Percentiles rank a stretch among this genome's conserved stretches.
Evolutionary conservation across 2,329 filamentous ascomycete genomes (phyloP).

Genomic region (Cladorrhinum sp.): DNA sequence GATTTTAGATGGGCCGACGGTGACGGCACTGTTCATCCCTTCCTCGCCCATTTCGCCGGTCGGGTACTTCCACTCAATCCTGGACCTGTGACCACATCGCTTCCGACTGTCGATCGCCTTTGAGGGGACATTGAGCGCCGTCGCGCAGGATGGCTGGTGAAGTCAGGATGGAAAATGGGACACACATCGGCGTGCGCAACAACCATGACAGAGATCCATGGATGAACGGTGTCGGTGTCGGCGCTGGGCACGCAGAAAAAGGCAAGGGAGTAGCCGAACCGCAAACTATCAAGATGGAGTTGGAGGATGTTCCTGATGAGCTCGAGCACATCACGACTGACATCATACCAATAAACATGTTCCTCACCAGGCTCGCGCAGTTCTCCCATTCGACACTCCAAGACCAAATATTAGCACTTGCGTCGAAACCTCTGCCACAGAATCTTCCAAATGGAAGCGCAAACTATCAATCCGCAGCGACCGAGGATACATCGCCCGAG

Average conservation of each 20-base stretch:
- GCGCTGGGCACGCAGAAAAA: conserved; percentile 34
- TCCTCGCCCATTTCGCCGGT: not conserved
- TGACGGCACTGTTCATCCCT: not conserved
- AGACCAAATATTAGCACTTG: conserved; percentile 67
- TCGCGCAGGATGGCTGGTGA: conserved; percentile 13
- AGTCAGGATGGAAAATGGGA: conserved; percentile 39
- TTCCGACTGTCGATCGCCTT: conserved; percentile 13
- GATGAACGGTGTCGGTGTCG: conserved; percentile 45
- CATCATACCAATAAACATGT: conserved; percentile 70
- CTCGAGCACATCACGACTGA: conserved; percentile 70
- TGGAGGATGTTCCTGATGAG: conserved; percentile 52
- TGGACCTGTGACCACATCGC: not conserved
- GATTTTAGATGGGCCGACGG: conserved; percentile 1
- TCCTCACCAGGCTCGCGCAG: conserved; percentile 78
- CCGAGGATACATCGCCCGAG: conserved; percentile 58
- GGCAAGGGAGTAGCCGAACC: conserved; percentile 28
- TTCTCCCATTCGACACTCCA: conserved; percentile 76
- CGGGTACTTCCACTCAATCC: not conserved
- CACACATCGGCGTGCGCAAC: conserved; percentile 50
- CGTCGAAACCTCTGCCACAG: conserved; percentile 61
- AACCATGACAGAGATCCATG: conserved; percentile 53
- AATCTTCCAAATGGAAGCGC: conserved; percentile 52
- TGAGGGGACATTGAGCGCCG: conserved; percentile 6
- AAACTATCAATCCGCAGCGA: conserved; percentile 35
- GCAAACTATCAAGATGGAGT: conserved; percentile 46